Conservation (phyloP, 1,284 basidiomycete species). For the Hortiboletus rubellus region DNA sequence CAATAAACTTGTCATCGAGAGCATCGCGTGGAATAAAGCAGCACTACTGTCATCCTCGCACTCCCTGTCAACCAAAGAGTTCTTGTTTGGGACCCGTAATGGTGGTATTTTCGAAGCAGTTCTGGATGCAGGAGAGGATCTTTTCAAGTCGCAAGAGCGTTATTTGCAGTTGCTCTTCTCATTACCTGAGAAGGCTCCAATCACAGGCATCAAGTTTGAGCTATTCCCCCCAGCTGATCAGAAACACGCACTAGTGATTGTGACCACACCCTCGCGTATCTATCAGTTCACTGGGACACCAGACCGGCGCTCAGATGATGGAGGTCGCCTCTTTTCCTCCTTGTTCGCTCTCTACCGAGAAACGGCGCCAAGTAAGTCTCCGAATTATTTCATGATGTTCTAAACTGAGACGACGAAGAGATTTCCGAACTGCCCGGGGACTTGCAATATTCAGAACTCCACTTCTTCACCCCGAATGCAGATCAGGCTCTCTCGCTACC, state of each 20-base stretch:
- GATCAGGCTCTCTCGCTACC: slow-evolving; percentile 69
- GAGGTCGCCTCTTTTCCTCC: slow-evolving; percentile 72
- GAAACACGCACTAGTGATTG: slow-evolving; percentile 67
- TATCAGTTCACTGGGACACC: slow-evolving; percentile 85
- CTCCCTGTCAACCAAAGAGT: slow-evolving; percentile 76
- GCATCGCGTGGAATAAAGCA: slow-evolving; percentile 92
- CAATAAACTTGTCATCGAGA: slow-evolving; percentile 83
- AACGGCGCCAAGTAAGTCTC: slow-evolving; percentile 70
- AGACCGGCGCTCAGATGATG: slow-evolving; percentile 69
- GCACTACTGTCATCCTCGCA: slow-evolving; percentile 63
- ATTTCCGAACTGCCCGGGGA: slow-evolving; percentile 85
- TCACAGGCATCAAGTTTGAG: slow-evolving; percentile 84
- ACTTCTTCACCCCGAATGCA: slow-evolving; percentile 70
- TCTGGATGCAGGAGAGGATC: slow-evolving; percentile 85
- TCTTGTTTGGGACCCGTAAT: slow-evolving; percentile 85
- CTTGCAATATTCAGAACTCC: slow-evolving; percentile 71
- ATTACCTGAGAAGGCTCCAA: slow-evolving; percentile 73
- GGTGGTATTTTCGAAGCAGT: slow-evolving; percentile 86
- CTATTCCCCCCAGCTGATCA: slow-evolving; percentile 66
- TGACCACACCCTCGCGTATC: slow-evolving; percentile 85
- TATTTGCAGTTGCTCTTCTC: slow-evolving; percentile 81
- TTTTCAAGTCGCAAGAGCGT: slow-evolving; percentile 87
- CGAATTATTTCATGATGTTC: background rate
- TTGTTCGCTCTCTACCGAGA: slow-evolving; percentile 77
- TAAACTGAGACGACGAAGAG: slow-evolving; percentile 49